Evolutionary conservation across 2,329 filamentous ascomycete genomes (phyloP).

Genomic region (Teratosphaeria destructans): DNA sequence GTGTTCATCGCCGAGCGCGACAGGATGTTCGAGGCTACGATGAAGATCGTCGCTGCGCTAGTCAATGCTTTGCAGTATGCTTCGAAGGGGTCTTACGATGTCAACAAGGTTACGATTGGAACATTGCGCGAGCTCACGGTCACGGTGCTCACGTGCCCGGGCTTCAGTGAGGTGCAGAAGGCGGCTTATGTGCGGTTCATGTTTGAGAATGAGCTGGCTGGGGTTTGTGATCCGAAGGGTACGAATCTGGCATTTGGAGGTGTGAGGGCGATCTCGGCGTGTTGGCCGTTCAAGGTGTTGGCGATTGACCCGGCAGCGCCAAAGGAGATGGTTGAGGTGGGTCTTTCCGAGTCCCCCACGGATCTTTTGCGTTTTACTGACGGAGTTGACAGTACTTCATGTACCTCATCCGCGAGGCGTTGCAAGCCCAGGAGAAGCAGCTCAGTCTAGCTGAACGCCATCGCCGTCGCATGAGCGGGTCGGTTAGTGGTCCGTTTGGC

Average conservation of each 20-base stretch:
- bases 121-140: conserved; percentile 24
- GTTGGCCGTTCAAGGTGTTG: conserved; percentile 24
- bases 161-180: conserved; percentile 26
- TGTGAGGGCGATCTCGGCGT: conserved; percentile 5
- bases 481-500: conserved; percentile 16
- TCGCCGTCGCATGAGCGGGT: conserved; percentile 6
- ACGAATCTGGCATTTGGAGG: conserved; percentile 18
- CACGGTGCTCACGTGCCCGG: conserved; percentile 21
- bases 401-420: conserved; percentile 15
- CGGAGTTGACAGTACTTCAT: conserved; percentile 14
- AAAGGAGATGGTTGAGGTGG: conserved; percentile 16
- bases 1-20: conserved; percentile 40
- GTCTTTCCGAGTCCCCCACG: neutral
- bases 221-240: conserved; percentile 9
- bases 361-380: neutral
- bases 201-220: conserved; percentile 9
- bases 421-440: neutral
- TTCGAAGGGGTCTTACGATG: conserved; percentile 4
- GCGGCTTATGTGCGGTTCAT: conserved; percentile 10
- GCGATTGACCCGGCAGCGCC: conserved; percentile 12
- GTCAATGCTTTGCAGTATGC: conserved; percentile 11
- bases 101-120: conserved; percentile 12
- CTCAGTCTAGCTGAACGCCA: conserved; percentile 10
- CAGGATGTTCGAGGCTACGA: conserved; percentile 30
- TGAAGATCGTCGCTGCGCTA: conserved; percentile 15